Conservation (phyloP, 2,329 filamentous ascomycete genomes). For the Exophiala sideris region DNA sequence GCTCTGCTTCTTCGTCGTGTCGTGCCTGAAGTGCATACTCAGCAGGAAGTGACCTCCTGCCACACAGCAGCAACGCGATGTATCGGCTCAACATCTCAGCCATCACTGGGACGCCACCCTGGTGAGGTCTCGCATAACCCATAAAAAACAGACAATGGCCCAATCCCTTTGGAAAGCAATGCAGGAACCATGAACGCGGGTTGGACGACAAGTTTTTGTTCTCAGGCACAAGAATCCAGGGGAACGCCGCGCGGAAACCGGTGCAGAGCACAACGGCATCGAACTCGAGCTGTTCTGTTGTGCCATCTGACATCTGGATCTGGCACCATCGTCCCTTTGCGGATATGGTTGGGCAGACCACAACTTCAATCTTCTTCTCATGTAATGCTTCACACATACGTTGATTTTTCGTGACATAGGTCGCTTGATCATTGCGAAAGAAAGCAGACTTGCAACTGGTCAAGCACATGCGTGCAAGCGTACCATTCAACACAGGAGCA, state of each 20-base stretch:
- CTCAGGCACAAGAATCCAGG: constrained; percentile 6
- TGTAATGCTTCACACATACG: constrained; percentile 15
- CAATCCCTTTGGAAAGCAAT: constrained; percentile 11
- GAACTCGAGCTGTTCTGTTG: constrained; percentile 1
- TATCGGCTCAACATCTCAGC: constrained; percentile 17
- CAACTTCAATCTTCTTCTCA: constrained; percentile 5
- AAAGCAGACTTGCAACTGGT: constrained; percentile 3
- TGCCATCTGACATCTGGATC: constrained; percentile 7
- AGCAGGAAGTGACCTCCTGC: constrained; percentile 2
- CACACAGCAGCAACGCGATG: constrained; percentile 8
- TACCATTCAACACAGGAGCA: constrained; percentile 8
- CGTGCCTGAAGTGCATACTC: constrained; percentile 7
- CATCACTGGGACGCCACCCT: constrained; percentile 14
- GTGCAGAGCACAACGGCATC: constrained; percentile 13
- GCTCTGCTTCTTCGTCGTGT: constrained; percentile 7
- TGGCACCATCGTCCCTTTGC: constrained; percentile 1
- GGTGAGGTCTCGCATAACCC: constrained; percentile 13
- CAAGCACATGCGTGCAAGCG: constrained; percentile 10
- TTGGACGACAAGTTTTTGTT: constrained; percentile 2
- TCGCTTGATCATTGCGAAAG: constrained; percentile 13
- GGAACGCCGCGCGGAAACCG: constrained; percentile 6
- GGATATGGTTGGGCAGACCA: constrained; percentile 2
- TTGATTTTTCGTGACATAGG: constrained; percentile 17
- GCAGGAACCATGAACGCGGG: constrained; percentile 14
- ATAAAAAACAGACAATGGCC: constrained; percentile 17